A percentile compares a stretch with the other conserved stretches of the same genome.
These are phyloP conservation scores for Mentha longifolia DNA, from an alignment of 257 asterid genomes.

Conservation along the genomic window DNA sequence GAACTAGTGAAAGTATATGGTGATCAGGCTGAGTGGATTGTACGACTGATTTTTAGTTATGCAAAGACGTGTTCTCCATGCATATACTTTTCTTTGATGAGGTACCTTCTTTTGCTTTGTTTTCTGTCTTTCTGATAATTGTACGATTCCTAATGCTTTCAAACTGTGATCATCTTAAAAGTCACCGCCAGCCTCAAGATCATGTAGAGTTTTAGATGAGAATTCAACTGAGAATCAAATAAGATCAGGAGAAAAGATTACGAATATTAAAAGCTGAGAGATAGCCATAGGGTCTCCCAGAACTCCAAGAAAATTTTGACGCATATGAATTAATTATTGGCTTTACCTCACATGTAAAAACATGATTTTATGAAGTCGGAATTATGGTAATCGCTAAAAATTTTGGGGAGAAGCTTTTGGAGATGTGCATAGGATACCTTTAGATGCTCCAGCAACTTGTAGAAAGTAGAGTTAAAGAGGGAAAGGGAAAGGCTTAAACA, in stretches of 20 bases:
- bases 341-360: not conserved
- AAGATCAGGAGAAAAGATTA: not conserved
- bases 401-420: not conserved
- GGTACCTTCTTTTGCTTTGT: slow-evolving; percentile 40
- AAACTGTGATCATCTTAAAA: too few species aligned
- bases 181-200: too few species aligned
- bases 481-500: too few species aligned
- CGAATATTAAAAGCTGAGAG: not conserved
- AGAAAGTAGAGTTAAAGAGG: not conserved
- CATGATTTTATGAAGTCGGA: not conserved
- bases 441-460: not conserved
- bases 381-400: not conserved
- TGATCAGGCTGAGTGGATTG: slow-evolving; percentile 86
- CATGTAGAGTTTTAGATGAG: too few species aligned
- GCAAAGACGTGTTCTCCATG: slow-evolving; percentile 91
- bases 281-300: not conserved
- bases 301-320: too few species aligned
- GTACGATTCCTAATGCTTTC: too few species aligned
- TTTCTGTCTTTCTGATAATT: not conserved
- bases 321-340: too few species aligned
- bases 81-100: slow-evolving; percentile 89
- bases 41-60: slow-evolving; percentile 74
- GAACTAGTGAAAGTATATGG: slow-evolving; percentile 79
- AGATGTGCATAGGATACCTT: not conserved
- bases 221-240: too few species aligned